Conservation (phyloP, 441 rosid genomes). For the Populus hybrid region DNA sequence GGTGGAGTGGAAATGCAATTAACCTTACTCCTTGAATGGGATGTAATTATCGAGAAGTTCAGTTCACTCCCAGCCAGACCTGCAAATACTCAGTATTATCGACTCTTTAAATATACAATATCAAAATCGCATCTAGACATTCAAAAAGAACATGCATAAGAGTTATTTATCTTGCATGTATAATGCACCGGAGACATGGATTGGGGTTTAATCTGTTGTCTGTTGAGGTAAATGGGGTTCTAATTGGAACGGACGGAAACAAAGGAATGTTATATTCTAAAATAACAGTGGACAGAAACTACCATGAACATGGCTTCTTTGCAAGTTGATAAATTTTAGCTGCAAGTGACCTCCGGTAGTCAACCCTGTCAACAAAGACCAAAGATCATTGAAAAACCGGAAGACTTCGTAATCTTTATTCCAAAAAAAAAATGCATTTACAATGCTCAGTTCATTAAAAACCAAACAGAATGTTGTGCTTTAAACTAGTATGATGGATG, state of each 20-base stretch:
- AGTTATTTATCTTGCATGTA: neutral
- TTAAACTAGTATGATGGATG: neutral
- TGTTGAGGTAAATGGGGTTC: neutral
- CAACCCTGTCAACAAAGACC: neutral
- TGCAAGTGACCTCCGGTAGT: constrained; percentile 21
- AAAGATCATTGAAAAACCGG: neutral
- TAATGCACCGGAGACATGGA: neutral
- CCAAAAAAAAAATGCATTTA: neutral
- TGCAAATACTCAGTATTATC: constrained; percentile 1
- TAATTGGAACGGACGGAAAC: neutral
- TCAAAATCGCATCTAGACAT: neutral
- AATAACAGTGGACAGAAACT: constrained; percentile 6
- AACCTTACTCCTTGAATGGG: constrained; percentile 15
- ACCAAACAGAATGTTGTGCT: neutral
- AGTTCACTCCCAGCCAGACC: constrained; percentile 14
- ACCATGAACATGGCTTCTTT: constrained; percentile 34
- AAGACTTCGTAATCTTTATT: neutral
- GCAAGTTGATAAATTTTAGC: constrained; percentile 31
- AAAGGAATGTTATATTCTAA: neutral
- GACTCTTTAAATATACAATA: neutral
- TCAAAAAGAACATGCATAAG: neutral
- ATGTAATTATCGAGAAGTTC: constrained; percentile 14
- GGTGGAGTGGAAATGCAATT: constrained; percentile 25
- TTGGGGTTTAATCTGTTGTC: neutral
- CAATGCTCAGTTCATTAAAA: neutral